Conservation (phyloP, 345 rosid species). For the Citrus unshiu region DNA sequence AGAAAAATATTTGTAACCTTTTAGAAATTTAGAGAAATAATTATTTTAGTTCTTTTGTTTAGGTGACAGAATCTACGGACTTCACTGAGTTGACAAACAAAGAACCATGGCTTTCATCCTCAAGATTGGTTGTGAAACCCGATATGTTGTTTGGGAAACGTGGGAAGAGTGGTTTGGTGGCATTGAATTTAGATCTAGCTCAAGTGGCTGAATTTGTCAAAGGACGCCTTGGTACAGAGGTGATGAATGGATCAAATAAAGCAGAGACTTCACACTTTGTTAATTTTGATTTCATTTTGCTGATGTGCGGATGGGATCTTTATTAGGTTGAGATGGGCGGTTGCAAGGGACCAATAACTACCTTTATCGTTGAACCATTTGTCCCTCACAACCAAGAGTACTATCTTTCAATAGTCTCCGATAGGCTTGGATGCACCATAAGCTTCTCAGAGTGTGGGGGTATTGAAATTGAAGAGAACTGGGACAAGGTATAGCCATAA, state of each 20-base stretch:
- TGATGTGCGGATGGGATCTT: conserved; percentile 10
- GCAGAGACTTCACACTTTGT: not conserved
- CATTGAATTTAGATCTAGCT: conserved; percentile 91
- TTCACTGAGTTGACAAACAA: conserved; percentile 66
- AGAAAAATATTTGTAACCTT: not conserved
- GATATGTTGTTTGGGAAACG: conserved; percentile 98
- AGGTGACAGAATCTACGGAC: conserved; percentile 87
- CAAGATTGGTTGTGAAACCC: conserved; percentile 90
- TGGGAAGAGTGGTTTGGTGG: conserved; percentile 94
- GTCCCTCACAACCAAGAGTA: conserved; percentile 88
- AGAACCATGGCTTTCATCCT: conserved; percentile 88
- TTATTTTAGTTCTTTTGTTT: conserved; percentile 6
- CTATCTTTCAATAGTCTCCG: conserved; percentile 81
- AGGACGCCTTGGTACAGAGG: conserved; percentile 83
- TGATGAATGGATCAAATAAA: conserved; percentile 19
- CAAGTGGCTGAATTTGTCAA: conserved; percentile 95
- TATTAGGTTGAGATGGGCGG: conserved; percentile 88
- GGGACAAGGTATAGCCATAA: conserved; percentile 69
- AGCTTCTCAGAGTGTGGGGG: conserved; percentile 98
- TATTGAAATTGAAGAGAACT: conserved; percentile 96
- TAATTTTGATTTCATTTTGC: not conserved
- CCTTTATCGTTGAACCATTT: conserved; percentile 94
- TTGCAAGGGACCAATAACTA: conserved; percentile 87
- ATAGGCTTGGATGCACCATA: conserved; percentile 84
- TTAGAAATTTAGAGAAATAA: not conserved